Base-by-base conservation (phyloP, 495 filamentous ascomycete species). In the Hyaloscypha finlandica region DNA sequence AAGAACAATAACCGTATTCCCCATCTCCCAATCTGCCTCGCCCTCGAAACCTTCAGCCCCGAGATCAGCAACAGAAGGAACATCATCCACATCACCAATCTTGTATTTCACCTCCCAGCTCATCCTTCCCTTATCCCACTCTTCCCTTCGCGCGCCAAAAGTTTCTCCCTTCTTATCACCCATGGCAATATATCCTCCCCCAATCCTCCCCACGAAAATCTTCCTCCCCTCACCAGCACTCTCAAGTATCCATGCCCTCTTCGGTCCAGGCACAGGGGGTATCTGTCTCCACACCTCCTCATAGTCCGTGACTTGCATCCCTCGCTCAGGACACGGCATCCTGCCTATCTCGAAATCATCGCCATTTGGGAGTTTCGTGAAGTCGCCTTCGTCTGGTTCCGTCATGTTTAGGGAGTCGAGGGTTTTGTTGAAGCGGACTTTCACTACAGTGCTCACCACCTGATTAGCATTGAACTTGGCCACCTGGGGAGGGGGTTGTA, bases 91-190 rank as follows among this genome's bases (percentile, higher is more conserved):
- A 3, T 39, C 52, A 3, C 62, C 62, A 39, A 64, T 64, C 20
- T 12, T 35, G n/a, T 64, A 64, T 20, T 64, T 64, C 12, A 64
- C 6, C 25, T 19, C 11, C 62, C 62, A 64, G 22, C 39, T 35
- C 29, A 37, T n/a, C 45, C 32, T 39, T 4, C 5, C 12, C 3
- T 51, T 8, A 64, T 64, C 51, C 66, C 66, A 68, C 31, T 59
- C 66, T 51, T 68, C 66, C 12, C 66, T 68, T 12, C 66, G 60
- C 8, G 61, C 66, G 16, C 66, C 66, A 64, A 68, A 68, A 6
- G 22, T 53, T 4, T n/a, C 53, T 16, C 61, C 48, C 33, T 64
- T 58, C 61, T 29, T 51, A 20, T 64, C 55, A 2, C 61, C 29
- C n/a, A 68, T 30, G 8, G 66, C 66, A 54, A 68, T 54, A 42